These are phyloP conservation scores for Tagetes erecta DNA, from an alignment of 129 eudicot species.

Conservation along the genomic window DNA sequence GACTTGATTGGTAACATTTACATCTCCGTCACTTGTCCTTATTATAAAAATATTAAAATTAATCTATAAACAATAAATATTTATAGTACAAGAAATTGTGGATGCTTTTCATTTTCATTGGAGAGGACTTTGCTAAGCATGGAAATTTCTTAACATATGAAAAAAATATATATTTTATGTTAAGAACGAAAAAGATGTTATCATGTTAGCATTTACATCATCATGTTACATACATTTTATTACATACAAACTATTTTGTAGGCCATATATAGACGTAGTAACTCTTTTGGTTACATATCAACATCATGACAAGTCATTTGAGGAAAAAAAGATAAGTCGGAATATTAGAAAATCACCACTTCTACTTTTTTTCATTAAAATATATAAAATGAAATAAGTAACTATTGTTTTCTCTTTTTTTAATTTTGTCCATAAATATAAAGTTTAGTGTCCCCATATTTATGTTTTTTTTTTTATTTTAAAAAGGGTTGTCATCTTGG, in stretches of 20 bases:
- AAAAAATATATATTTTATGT: too few relatives aligned
- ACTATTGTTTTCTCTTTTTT: neutral
- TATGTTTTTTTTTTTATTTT: neutral
- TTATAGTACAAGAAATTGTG: too few relatives aligned
- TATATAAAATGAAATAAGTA: neutral
- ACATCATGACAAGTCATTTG: conserved; percentile 21
- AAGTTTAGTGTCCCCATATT: neutral
- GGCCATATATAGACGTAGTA: neutral
- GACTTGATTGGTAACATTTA: too few relatives aligned
- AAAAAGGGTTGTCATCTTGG: neutral
- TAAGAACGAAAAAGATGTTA: neutral
- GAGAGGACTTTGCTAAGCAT: too few relatives aligned
- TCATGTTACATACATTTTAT: neutral
- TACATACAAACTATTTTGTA: neutral
- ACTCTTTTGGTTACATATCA: conserved; percentile 16
- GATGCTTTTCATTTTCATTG: too few relatives aligned
- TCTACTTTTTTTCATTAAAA: neutral
- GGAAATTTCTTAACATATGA: too few relatives aligned
- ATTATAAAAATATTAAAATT: too few relatives aligned
- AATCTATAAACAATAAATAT: too few relatives aligned
- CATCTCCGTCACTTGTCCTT: too few relatives aligned
- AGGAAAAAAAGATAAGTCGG: neutral
- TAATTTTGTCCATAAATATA: neutral
- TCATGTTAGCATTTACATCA: neutral
- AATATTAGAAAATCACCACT: neutral